A percentile compares a stretch with the other conserved stretches of the same genome.
These are phyloP conservation scores for Tolypocladium album DNA, from an alignment of 2,329 filamentous ascomycete genomes.

Conservation along the genomic window DNA sequence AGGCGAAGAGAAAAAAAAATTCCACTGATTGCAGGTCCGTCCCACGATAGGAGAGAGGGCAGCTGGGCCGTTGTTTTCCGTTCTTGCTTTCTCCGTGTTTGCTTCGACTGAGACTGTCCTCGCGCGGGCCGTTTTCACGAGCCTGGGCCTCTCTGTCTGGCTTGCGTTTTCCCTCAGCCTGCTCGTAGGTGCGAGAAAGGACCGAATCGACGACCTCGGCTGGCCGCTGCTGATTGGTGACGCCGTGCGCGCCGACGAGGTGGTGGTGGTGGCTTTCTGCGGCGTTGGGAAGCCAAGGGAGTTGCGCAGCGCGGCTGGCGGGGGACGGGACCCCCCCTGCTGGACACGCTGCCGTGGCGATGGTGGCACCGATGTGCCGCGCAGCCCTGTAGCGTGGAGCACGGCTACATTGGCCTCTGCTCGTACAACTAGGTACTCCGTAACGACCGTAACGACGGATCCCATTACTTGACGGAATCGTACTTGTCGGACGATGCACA, in stretches of 20 bases:
- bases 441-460: too few species aligned
- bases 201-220: neutral
- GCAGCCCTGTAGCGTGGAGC: neutral
- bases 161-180: neutral
- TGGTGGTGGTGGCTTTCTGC: neutral
- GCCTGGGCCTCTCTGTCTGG: neutral
- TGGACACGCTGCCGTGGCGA: neutral
- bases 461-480: too few species aligned
- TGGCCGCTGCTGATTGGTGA: neutral
- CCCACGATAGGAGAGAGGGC: neutral
- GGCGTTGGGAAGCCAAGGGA: neutral
- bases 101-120: neutral
- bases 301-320: too few species aligned
- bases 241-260: neutral
- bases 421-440: too few species aligned
- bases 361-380: neutral
- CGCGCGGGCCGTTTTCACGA: neutral
- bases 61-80: neutral
- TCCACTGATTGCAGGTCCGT: neutral
- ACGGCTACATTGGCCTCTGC: too few species aligned
- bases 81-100: neutral
- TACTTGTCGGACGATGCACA: neutral
- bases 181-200: neutral
- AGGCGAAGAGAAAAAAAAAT: neutral
- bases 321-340: too few species aligned